phyloP scores from a whole-genome alignment of 805 yeast genomes.

The Brettanomyces bruxellensis region DNA sequence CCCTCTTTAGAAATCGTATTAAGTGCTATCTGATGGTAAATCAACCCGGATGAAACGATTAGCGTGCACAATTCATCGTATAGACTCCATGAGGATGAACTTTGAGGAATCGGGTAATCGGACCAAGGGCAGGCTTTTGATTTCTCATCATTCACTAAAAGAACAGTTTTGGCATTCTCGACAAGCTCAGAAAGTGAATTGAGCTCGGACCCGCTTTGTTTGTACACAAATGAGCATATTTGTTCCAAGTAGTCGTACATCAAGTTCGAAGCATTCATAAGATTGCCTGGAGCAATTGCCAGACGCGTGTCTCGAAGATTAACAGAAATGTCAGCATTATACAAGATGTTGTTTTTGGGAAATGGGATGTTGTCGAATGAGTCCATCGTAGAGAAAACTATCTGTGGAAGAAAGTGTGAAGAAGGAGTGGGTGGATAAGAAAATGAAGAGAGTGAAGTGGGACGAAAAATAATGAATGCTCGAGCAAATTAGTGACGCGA shows the following conservation, averaged over 20 bases:
- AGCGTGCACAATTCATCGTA: constrained; percentile 18
- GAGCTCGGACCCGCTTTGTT: neutral
- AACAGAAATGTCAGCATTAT: constrained; percentile 5
- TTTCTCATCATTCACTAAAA: constrained; percentile 2
- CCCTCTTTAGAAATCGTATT: no score
- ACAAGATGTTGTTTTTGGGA: neutral
- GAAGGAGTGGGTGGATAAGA: neutral
- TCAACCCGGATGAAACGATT: constrained; percentile 11
- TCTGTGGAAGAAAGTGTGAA: no score
- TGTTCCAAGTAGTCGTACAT: constrained; percentile 17
- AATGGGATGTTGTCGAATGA: neutral
- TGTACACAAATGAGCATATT: constrained; percentile 7
- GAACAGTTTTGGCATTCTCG: constrained; percentile 4
- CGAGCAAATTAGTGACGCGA: no score
- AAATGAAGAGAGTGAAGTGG: neutral
- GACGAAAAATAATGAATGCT: neutral
- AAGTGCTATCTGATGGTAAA: constrained; percentile 11
- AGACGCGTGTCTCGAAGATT: constrained; percentile 9
- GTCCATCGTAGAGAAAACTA: no score
- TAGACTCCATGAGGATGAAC: constrained; percentile 11
- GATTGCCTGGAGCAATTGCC: constrained; percentile 7
- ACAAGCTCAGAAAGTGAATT: constrained; percentile 5
- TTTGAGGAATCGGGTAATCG: constrained; percentile 2
- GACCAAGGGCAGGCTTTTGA: constrained; percentile 13
- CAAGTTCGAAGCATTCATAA: constrained; percentile 18